These are phyloP conservation scores for carrot (Daucus carota) DNA, from an alignment of 129 eudicot species.

Conservation along the genomic window DH1_v3.0 NC_030389.2:23958001-23958500, in stretches of 20 bases:
- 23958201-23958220: slow-evolving; percentile 64
- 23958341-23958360: neutral
- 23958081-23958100: slow-evolving; percentile 39
- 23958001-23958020: neutral
- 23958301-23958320: neutral
- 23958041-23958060: slow-evolving; percentile 58
- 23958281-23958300: no score
- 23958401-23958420: slow-evolving; percentile 66
- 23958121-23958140: slow-evolving; percentile 24
- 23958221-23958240: slow-evolving; percentile 77
- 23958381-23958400: slow-evolving; percentile 22
- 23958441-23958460: slow-evolving; percentile 72
- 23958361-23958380: no score
- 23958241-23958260: neutral
- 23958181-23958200: slow-evolving; percentile 60
- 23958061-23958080: slow-evolving; percentile 64
- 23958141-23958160: slow-evolving; percentile 28
- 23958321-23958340: neutral
- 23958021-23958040: slow-evolving; percentile 51
- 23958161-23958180: slow-evolving; percentile 82
- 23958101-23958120: slow-evolving; percentile 25
- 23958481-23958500: slow-evolving; percentile 93
- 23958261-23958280: neutral
- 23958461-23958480: slow-evolving; percentile 87
- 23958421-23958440: slow-evolving; percentile 57